Evolutionary conservation across 768 basidiomycete species (phyloP).

Genomic region (Hericium coralloides): DNA sequence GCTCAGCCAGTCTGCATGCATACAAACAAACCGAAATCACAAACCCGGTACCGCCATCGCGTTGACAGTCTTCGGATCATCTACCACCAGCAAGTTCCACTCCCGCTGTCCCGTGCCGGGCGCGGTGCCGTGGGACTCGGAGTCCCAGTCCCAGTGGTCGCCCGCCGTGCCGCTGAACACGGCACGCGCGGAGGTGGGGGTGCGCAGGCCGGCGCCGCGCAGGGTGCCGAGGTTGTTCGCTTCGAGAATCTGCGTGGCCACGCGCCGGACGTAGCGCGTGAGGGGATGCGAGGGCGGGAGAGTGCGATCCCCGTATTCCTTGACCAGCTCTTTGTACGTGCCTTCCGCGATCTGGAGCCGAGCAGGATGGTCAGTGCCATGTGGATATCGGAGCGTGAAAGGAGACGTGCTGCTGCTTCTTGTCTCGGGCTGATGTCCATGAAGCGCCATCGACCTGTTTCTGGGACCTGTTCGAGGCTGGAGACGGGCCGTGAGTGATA

Average conservation of each 20-base stretch:
- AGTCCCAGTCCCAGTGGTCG: not conserved
- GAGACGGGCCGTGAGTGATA: not conserved
- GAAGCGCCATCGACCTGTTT: slow-evolving; percentile 84
- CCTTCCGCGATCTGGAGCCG: slow-evolving; percentile 28
- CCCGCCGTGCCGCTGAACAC: not conserved
- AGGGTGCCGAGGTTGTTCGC: slow-evolving; percentile 67
- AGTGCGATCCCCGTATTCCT: slow-evolving; percentile 42
- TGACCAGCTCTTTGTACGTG: slow-evolving; percentile 34
- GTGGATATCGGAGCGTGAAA: not conserved
- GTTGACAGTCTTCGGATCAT: slow-evolving; percentile 63
- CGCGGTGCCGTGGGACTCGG: not conserved
- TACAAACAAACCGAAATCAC: not conserved
- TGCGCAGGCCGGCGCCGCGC: slow-evolving; percentile 14
- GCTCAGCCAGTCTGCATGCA: not conserved
- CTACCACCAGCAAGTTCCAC: slow-evolving; percentile 74
- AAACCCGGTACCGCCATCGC: slow-evolving; percentile 70
- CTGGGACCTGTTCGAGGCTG: slow-evolving; percentile 77
- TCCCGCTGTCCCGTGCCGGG: slow-evolving; percentile 16
- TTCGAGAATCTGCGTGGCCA: slow-evolving; percentile 61
- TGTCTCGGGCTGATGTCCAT: slow-evolving; percentile 61
- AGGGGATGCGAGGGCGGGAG: slow-evolving; percentile 62
- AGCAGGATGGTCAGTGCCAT: not conserved
- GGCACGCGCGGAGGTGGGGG: slow-evolving; percentile 1
- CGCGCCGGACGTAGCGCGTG: slow-evolving; percentile 55
- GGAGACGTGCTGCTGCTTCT: slow-evolving; percentile 43